Conservation (phyloP, 208 protist genomes). For the Wallacemonas sp. region DNA sequence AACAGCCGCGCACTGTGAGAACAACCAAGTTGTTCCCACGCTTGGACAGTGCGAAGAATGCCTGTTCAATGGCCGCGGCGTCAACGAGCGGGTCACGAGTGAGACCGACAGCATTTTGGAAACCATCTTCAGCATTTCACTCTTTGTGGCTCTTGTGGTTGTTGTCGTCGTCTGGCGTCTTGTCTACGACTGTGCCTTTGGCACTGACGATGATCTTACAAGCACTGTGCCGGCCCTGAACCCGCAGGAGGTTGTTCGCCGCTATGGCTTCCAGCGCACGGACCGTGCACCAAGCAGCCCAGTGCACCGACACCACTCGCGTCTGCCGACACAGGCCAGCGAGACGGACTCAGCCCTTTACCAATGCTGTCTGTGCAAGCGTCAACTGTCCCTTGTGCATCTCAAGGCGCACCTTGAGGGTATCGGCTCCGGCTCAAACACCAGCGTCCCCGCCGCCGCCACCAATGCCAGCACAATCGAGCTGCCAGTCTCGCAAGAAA, state of each 20-base stretch:
- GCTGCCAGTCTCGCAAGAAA: too few species aligned
- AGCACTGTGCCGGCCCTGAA: background rate
- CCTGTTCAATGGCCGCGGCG: slow-evolving; percentile 28
- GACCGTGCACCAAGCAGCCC: slow-evolving; percentile 24
- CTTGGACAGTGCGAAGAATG: slow-evolving; percentile 28
- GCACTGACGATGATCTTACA: slow-evolving; percentile 1
- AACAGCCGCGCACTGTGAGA: slow-evolving; percentile 21
- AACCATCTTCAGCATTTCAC: slow-evolving; percentile 24
- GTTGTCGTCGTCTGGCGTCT: slow-evolving; percentile 21
- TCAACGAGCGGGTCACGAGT: slow-evolving; percentile 26
- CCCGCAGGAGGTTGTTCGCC: slow-evolving; percentile 36
- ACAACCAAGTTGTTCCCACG: slow-evolving; percentile 24
- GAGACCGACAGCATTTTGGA: slow-evolving; percentile 24
- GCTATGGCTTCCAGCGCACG: slow-evolving; percentile 41
- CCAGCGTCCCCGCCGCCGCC: too few species aligned
- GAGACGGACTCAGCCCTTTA: background rate
- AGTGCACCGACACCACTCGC: slow-evolving; percentile 1
- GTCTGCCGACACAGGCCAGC: background rate
- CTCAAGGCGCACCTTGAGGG: background rate
- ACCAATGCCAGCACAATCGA: background rate
- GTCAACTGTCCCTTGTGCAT: background rate
- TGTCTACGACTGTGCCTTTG: slow-evolving; percentile 19
- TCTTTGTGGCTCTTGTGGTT: slow-evolving; percentile 27
- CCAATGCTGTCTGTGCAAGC: background rate
- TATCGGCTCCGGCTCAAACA: background rate